Base-by-base conservation (phyloP, 805 yeast genomes). In the Ogataea allantospora region DNA sequence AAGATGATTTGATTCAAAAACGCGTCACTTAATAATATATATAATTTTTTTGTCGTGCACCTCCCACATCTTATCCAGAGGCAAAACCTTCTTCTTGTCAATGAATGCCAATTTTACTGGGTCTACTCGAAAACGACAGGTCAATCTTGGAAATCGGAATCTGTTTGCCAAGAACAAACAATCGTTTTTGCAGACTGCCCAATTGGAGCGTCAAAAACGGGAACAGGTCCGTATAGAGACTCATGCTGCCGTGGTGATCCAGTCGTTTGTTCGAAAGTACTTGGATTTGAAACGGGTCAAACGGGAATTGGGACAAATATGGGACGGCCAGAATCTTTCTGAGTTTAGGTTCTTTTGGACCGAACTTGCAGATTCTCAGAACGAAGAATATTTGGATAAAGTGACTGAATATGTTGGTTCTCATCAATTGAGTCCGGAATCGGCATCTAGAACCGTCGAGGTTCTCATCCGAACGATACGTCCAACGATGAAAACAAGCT, bases 201-300 rank as follows among this genome's bases (percentile, higher is more conserved):
- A 77, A 48, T 63, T 64, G 26, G 88, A 85, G 44, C 68, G 97
- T 26, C 71, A 68, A 41, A 72, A 71, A 42, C 71, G 97, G 40
- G 88, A 84, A 40, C 57, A 64, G 21, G 71, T 65, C 11, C 68
- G 85, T 15, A 51, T 57, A 10, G 72, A 69, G 33, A 74, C 70
- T 26, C 65, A 59, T 24, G 75, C 86, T 1, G 78, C 78, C 0
- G 39, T 48, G 1, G 36, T 58, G 6, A 57, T 89, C 24, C 91
- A 83, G 53, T 51, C 66, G 3, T 54, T 65, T 9, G 64, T 78
- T 7, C 60, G 79, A 16, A 55, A 69, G 13, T 63, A 63, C 37
- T 33, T 71, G 5, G 67, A 65, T 7, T 54, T 55, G 7, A 64
- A 51, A 17, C 19, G 30, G 6, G 49, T 51, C 14, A 63, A 69